Evolutionary conservation across 1,139 yeast genomes (phyloP), one percentile per base, ranked within the genome.

Genomic region (Geotrichum restrictum): DNA sequence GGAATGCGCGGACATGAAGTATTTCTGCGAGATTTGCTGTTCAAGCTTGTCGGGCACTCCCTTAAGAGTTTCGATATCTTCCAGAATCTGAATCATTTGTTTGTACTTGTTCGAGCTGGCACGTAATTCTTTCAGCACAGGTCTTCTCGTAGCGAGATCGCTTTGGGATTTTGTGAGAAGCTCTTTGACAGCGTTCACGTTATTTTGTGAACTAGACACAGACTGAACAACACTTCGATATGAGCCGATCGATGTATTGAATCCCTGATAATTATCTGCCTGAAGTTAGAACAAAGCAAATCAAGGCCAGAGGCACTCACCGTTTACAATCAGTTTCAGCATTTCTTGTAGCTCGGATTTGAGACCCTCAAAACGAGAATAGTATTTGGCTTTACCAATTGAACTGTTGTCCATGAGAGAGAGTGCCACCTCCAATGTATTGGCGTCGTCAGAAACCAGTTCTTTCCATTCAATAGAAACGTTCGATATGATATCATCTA

Each of bases 371-470:
- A 91, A 82, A 56, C 79, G 73, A 14, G 72, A 72, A 53, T 76
- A 75, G 57, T 83, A 79, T 62, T 84, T 84, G 0, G 95, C 95
- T 63, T 86, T 71, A 0, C 98, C 98, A 32, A 89, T 95, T 1
- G 96, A 86, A 2, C 95, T 82, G 60, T 82, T 84, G 67, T 91
- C 97, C 60, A 88, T 73, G 55, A 91, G 73, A 0, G 93, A 81
- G 45, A 91, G 74, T 0, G 96, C 96, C 53, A 85, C 74, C 62
- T 88, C 96, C 42, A 91, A 74, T 0, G 96, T 95, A 65, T 88
- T 88, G 49, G 94, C 75, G 55, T 74, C 65, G 56, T 74, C 72
- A 32, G 69, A 66, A 43, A 74, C 68, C 5, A 76, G 67, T 46
- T 69, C 73, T 46, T 61, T 61, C 66, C 67, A 65, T 38, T 63